phyloP scores from a whole-genome alignment of 345 rosid species.

The Iberis pinnata region DNA sequence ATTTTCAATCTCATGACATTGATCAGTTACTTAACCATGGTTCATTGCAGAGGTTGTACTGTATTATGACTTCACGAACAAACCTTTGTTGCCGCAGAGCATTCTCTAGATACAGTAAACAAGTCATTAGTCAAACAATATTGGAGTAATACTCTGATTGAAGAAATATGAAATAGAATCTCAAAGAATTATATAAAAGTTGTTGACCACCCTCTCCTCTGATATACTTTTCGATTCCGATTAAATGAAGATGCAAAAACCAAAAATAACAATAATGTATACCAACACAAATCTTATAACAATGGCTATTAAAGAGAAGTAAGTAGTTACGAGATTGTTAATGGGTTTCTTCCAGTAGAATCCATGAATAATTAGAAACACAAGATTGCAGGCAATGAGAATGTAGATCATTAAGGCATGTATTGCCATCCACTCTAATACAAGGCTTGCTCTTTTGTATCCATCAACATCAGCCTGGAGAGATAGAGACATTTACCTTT shows the following conservation, averaged over 20 bases:
- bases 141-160: too few species aligned
- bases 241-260: slow-evolving; percentile 25
- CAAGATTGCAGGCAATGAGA: slow-evolving; percentile 58
- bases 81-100: slow-evolving; percentile 95
- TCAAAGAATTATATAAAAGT: not conserved
- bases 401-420: slow-evolving; percentile 61
- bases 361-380: slow-evolving; percentile 61
- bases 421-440: slow-evolving; percentile 81
- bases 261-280: not conserved
- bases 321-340: slow-evolving; percentile 60
- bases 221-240: slow-evolving; percentile 23
- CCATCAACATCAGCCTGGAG: slow-evolving; percentile 57
- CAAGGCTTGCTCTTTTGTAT: slow-evolving; percentile 36
- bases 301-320: not conserved
- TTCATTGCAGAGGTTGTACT: slow-evolving; percentile 98
- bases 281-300: not conserved
- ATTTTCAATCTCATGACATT: too few species aligned
- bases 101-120: slow-evolving; percentile 47
- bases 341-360: slow-evolving; percentile 66
- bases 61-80: slow-evolving; percentile 97
- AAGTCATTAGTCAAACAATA: slow-evolving; percentile 10
- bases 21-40: too few species aligned
- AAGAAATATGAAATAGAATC: too few species aligned
- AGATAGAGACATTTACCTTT: slow-evolving; percentile 1
- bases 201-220: not conserved